Evolutionary conservation across 257 asterid species (phyloP), one percentile per base, ranked within the genome.

Genomic region (Lycium barbarum): DNA sequence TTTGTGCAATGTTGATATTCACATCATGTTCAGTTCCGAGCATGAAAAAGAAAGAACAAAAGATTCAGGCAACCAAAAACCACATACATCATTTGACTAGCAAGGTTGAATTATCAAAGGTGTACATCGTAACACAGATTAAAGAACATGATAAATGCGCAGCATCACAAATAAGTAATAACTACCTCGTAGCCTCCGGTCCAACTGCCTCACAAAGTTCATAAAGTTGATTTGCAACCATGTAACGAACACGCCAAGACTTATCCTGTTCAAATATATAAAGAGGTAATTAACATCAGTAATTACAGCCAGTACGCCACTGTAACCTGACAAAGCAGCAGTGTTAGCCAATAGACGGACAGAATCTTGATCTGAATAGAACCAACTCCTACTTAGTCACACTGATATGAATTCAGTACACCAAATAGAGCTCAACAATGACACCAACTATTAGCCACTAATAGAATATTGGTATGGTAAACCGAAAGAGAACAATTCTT

Each of bases 181-280:
- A 62, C 53, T 80, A 89, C 91, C 89, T 89, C 82, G 90, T 89
- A 59, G 90, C 85, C 82, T 89, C 91, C 13, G 91, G 91, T 15
- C 91, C 91, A 80, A 89, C 91, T 79, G 91, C 91, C 83, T 89
- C 91, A 87, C 90, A 89, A 79, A 89, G 83, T 49, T 89, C 91
- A 80, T 89, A 85, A 6, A 89, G 87, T 83, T 89, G 91, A 83
- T 89, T 89, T 49, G 91, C 91, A 73, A 89, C 91, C 91, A 89
- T 89, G 63, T 87, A 89, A 36, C 90, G 91, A 78, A 89, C 90
- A 54, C 91, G 90, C 91, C 90, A 89, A 80, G 91, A 89, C 84
- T 87, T 89, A 74, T 89, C 91, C 91, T 89, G 86, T 73, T 82
- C 71, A 85, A 49, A 79, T 13, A 7, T 6, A 79, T 40, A 54